Conservation (phyloP, 1,284 basidiomycete species). For the Leucoagaricus sp. region DNA sequence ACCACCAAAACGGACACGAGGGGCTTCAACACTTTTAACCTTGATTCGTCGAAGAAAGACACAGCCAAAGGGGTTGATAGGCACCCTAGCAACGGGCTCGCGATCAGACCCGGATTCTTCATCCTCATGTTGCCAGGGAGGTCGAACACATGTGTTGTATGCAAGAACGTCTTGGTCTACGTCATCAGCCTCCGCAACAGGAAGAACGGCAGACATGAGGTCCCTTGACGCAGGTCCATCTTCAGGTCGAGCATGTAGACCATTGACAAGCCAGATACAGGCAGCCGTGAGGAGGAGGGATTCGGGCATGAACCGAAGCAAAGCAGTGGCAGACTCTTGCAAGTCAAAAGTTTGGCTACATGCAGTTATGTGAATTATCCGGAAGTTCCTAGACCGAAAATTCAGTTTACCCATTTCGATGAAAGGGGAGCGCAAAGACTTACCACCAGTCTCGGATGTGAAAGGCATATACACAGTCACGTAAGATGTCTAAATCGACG, state of each 20-base stretch:
- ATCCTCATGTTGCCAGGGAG: neutral
- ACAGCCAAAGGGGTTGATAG: neutral
- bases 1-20: neutral
- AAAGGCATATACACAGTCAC: neutral
- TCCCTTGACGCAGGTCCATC: constrained; percentile 19
- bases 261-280: constrained; percentile 24
- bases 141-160: neutral
- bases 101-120: neutral
- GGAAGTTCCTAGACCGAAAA: constrained; percentile 15
- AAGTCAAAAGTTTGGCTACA: constrained; percentile 15
- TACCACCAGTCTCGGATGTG: constrained; percentile 3
- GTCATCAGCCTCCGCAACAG: neutral
- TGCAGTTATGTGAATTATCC: constrained; percentile 14
- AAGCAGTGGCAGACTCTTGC: neutral
- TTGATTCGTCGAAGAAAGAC: neutral
- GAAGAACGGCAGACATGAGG: constrained; percentile 19
- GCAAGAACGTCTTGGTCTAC: neutral
- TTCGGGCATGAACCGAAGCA: neutral
- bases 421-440: neutral
- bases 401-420: constrained; percentile 4
- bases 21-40: neutral
- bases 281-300: constrained; percentile 19
- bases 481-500: constrained; percentile 1
- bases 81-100: neutral
- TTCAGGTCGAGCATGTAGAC: constrained; percentile 26